Conservation (phyloP, 169 alveolate genomes). For the Plasmodium gonderi region DNA sequence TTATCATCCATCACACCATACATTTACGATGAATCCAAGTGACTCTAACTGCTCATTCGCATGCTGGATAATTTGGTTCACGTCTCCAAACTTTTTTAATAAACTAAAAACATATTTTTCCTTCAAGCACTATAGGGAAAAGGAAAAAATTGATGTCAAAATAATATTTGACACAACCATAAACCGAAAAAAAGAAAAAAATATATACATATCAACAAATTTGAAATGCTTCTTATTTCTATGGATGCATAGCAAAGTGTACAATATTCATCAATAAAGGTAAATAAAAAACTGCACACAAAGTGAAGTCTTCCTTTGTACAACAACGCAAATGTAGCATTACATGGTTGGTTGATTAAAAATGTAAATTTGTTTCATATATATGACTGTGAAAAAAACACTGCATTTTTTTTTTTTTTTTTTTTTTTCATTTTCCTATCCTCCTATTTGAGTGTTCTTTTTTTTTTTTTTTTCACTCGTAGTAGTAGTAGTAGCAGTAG, state of each 20-base stretch:
- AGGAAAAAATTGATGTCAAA: not conserved
- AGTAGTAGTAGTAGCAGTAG: too few relatives aligned
- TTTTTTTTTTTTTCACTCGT: too few relatives aligned
- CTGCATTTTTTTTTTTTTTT: too few relatives aligned
- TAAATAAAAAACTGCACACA: not conserved
- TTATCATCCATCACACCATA: not conserved
- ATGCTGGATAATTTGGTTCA: constrained; percentile 55
- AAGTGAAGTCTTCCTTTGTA: too few relatives aligned
- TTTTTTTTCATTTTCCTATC: too few relatives aligned
- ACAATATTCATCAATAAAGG: not conserved
- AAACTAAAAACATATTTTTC: constrained; percentile 34
- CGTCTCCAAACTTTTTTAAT: constrained; percentile 40
- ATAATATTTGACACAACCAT: not conserved
- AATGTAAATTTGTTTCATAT: too few relatives aligned
- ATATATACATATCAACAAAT: not conserved
- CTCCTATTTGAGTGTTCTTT: too few relatives aligned
- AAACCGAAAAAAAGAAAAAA: not conserved
- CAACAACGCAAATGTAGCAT: too few relatives aligned
- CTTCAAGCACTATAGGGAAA: constrained; percentile 26
- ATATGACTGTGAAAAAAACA: too few relatives aligned
- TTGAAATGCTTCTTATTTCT: too few relatives aligned
- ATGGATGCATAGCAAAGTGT: too few relatives aligned
- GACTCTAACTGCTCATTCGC: constrained; percentile 35
- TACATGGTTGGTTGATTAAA: too few relatives aligned
- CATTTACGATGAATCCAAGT: constrained; percentile 63